phyloP scores from a whole-genome alignment of 306 rosid genomes.

The Arachis hypogaea region DNA sequence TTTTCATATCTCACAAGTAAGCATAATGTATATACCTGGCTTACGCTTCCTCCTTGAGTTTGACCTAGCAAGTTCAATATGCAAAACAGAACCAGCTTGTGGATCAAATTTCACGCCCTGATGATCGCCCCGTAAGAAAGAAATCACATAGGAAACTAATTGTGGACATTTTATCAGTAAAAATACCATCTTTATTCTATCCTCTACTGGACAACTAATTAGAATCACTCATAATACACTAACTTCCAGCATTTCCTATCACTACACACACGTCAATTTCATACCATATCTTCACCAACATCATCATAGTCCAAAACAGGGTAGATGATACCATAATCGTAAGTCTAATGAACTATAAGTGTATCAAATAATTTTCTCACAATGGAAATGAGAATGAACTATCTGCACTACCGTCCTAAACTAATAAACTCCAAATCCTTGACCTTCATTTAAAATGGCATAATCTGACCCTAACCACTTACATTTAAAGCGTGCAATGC shows the following conservation, averaged over 20 bases:
- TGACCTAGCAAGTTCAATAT: constrained; percentile 90
- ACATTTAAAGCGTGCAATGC: constrained; percentile 83
- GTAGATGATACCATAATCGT: constrained; percentile 1
- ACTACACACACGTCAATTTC: not conserved
- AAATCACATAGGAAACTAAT: constrained; percentile 37
- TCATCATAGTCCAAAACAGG: not conserved
- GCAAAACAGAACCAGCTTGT: constrained; percentile 81
- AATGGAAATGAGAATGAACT: not conserved
- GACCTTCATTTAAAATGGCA: not conserved
- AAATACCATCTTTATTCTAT: not conserved
- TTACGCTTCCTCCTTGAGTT: constrained; percentile 94
- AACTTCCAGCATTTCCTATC: constrained; percentile 16
- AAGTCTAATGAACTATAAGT: constrained; percentile 11
- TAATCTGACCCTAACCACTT: constrained; percentile 41
- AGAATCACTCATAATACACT: constrained; percentile 15
- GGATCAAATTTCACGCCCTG: constrained; percentile 98
- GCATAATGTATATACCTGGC: constrained; percentile 57
- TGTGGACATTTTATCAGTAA: constrained; percentile 21
- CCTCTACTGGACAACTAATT: constrained; percentile 5
- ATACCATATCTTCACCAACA: constrained; percentile 5
- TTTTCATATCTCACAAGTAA: not conserved
- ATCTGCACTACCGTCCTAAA: constrained; percentile 5
- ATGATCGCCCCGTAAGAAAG: constrained; percentile 33
- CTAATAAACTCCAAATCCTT: constrained; percentile 3
- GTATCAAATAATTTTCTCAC: not conserved